Conservation (phyloP, 2,329 filamentous ascomycete genomes). For the Aspergillus hortae region DNA sequence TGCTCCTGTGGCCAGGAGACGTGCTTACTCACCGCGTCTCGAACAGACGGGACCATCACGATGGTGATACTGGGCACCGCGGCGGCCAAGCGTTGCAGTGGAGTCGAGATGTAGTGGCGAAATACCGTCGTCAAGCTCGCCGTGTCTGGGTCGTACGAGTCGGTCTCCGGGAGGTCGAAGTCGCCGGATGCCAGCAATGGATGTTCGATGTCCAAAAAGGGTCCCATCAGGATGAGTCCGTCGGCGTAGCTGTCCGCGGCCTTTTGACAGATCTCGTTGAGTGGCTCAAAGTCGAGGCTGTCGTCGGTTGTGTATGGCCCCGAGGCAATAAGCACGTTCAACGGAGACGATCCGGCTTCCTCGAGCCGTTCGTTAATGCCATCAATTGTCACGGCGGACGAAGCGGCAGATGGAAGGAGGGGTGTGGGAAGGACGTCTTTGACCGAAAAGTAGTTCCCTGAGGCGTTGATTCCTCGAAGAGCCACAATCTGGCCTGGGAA, state of each 20-base stretch:
- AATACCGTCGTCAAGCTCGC: constrained; percentile 81
- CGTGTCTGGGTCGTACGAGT: constrained; percentile 67
- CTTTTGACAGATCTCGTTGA: constrained; percentile 75
- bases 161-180: constrained; percentile 69
- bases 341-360: constrained; percentile 62
- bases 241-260: constrained; percentile 74
- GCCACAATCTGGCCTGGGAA: constrained; percentile 95
- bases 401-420: constrained; percentile 69
- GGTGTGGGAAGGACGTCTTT: constrained; percentile 73
- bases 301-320: constrained; percentile 92
- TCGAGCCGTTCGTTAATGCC: constrained; percentile 66
- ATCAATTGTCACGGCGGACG: constrained; percentile 62
- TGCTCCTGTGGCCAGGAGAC: constrained; percentile 81
- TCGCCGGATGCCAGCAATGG: constrained; percentile 78
- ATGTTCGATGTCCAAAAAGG: constrained; percentile 89
- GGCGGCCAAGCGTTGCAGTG: constrained; percentile 66
- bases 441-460: constrained; percentile 77
- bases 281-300: constrained; percentile 83
- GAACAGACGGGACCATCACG: constrained; percentile 75
- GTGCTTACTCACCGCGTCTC: constrained; percentile 76
- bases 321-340: constrained; percentile 73
- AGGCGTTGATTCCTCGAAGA: constrained; percentile 78
- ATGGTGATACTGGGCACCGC: constrained; percentile 77
- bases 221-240: constrained; percentile 73
- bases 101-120: constrained; percentile 70